These are phyloP conservation scores for Dactylonectria estremocensis DNA, from an alignment of 2,329 filamentous ascomycete genomes.

Conservation along the genomic window DNA sequence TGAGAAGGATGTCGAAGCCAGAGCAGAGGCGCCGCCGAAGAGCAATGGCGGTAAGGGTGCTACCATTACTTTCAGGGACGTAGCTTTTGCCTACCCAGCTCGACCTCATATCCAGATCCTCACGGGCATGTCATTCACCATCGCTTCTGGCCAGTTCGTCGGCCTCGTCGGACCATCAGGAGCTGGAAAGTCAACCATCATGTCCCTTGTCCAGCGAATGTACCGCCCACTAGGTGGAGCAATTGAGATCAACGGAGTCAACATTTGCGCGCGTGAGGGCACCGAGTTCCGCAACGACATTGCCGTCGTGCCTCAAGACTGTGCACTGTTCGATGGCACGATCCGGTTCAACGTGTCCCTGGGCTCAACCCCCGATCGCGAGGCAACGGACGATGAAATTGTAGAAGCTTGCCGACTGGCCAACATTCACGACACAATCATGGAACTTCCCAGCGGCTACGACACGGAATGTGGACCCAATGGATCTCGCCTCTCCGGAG, in stretches of 20 bases:
- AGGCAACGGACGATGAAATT: constrained; percentile 73
- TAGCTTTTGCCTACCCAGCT: constrained; percentile 77
- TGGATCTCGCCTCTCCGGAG: constrained; percentile 81
- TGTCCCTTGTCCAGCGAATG: constrained; percentile 68
- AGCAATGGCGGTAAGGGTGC: constrained; percentile 53
- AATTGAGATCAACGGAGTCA: constrained; percentile 61
- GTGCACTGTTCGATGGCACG: constrained; percentile 70
- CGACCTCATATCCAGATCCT: constrained; percentile 72
- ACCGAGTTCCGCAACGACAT: constrained; percentile 66
- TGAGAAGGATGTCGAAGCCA: constrained; percentile 58
- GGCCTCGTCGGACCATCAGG: constrained; percentile 77
- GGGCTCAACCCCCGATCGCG: constrained; percentile 67
- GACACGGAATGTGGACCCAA: constrained; percentile 79
- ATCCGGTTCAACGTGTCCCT: constrained; percentile 71
- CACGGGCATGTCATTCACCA: constrained; percentile 67
- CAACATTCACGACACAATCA: constrained; percentile 80
- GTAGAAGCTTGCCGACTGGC: constrained; percentile 77
- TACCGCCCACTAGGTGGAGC: constrained; percentile 60
- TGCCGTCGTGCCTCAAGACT: constrained; percentile 71
- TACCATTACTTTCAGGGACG: constrained; percentile 69
- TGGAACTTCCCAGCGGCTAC: constrained; percentile 75
- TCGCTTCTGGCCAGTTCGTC: constrained; percentile 72
- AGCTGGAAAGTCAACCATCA: constrained; percentile 77
- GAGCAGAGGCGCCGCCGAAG: constrained; percentile 47
- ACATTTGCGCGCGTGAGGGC: constrained; percentile 61